Evolutionary conservation across 1,139 yeast genomes (phyloP), one percentile per base, ranked within the genome.

Genomic region (Candida gigantensis): DNA sequence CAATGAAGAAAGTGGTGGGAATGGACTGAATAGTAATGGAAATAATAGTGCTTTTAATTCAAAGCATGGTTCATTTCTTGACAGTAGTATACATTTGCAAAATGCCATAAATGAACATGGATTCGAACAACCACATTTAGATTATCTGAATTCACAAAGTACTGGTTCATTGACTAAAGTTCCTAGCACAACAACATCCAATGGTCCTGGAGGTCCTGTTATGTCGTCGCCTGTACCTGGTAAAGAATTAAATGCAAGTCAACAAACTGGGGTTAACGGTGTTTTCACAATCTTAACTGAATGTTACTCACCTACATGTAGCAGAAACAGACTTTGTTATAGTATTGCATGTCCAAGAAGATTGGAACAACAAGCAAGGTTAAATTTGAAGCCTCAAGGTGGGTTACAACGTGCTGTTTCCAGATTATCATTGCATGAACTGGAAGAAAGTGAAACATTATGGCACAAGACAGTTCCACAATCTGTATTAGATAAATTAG

Each of bases 271-370:
- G 1, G 89, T 87, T 9, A 87, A 87, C 59, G 98, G 98, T 49
- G 96, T 92, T 4, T 94, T 92, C 57, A 90, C 96, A 1, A 68
- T 92, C 31, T 68, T 92, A 45, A 87, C 97, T 0, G 96, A 90
- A 52, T 92, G 98, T 62, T 92, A 92, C 55, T 89, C 97, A 0
- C 96, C 98, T 24, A 92, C 98, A 0, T 92, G 98, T 65, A 84
- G 96, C 4, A 70, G 95, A 38, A 95, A 88, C 54, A 73, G 79
- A 24, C 68, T 92, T 30, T 92, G 98, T 62, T 92, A 92, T 61
- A 85, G 96, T 37, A 90, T 92, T 49, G 95, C 97, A n/a, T 92
- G 98, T 64, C 98, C 98, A 8, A 77, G 97, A 49, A 77, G 98
- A 47, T 68, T 92, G 34, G 98, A 92, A 60, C 98, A 92, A 58